phyloP scores from a whole-genome alignment of 2,329 filamentous ascomycete species.

The Trichophyton schoenleinii region DNA sequence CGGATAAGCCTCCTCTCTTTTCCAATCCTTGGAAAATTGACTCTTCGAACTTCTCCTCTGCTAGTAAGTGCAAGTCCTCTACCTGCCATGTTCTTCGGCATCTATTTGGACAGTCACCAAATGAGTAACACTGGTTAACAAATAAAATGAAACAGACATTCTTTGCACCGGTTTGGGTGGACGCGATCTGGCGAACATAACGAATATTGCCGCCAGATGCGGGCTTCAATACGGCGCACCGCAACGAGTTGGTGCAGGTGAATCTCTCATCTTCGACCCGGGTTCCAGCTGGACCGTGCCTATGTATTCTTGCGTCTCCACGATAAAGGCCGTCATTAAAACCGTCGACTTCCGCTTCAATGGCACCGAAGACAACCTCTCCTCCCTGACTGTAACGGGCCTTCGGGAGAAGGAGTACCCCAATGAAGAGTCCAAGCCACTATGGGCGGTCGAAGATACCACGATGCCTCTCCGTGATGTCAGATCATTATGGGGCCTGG shows the following conservation, averaged over 20 bases:
- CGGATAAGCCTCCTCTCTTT: too few species aligned
- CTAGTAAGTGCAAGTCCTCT: too few species aligned
- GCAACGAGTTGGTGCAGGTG: slow-evolving; percentile 22
- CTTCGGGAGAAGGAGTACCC: slow-evolving; percentile 4
- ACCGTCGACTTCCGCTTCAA: slow-evolving; percentile 34
- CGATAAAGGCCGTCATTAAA: slow-evolving; percentile 34
- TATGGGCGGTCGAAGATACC: neutral
- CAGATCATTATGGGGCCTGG: neutral
- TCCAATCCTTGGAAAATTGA: too few species aligned
- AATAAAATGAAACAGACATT: too few species aligned
- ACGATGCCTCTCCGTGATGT: neutral
- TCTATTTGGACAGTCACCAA: neutral
- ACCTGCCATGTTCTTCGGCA: too few species aligned
- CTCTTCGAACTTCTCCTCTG: too few species aligned
- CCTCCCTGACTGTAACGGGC: too few species aligned
- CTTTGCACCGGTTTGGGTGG: neutral
- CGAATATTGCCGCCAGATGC: slow-evolving; percentile 20
- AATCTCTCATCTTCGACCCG: slow-evolving; percentile 27
- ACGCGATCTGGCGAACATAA: neutral
- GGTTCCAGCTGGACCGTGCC: slow-evolving; percentile 32
- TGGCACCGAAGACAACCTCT: slow-evolving; percentile 18
- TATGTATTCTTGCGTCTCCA: slow-evolving; percentile 34
- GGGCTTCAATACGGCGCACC: slow-evolving; percentile 32
- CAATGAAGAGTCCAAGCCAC: neutral
- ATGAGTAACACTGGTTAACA: neutral